phyloP scores from a whole-genome alignment of 2,329 filamentous ascomycete species.

The Myriosclerotinia scirpicola region DNA sequence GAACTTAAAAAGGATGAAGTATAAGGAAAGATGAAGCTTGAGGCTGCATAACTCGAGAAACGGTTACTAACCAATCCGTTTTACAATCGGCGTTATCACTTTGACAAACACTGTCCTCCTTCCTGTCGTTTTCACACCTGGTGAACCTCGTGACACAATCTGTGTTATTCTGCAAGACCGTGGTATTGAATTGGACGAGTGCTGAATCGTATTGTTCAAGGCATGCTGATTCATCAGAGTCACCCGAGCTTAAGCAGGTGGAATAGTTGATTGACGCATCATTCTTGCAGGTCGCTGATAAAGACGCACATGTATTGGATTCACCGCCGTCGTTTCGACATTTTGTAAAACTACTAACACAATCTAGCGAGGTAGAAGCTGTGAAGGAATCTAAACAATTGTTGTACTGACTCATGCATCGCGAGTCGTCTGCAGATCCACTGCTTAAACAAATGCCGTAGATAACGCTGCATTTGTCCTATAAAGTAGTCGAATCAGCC shows the following conservation, averaged over 20 bases:
- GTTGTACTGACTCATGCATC: conserved; percentile 28
- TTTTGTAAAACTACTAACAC: conserved; percentile 22
- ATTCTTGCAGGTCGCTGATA: conserved; percentile 26
- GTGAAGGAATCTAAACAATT: conserved; percentile 27
- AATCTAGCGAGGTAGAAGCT: conserved; percentile 23
- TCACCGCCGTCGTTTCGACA: conserved; percentile 22
- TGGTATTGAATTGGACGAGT: conserved; percentile 9
- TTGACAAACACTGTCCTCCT: background rate
- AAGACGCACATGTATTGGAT: conserved; percentile 24
- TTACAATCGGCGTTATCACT: conserved; percentile 19
- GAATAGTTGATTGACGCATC: conserved; percentile 23
- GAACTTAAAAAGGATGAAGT: no score
- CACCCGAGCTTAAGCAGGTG: conserved; percentile 25
- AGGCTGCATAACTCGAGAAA: no score
- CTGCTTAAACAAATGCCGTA: conserved; percentile 25
- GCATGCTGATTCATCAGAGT: conserved; percentile 23
- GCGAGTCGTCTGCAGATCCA: conserved; percentile 22
- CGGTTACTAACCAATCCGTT: background rate
- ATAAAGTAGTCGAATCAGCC: background rate
- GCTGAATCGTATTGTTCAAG: conserved; percentile 10
- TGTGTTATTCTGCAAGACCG: background rate
- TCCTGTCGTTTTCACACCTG: conserved; percentile 6
- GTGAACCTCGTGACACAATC: conserved; percentile 11
- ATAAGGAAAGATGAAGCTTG: no score
- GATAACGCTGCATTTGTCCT: conserved; percentile 26